Evolutionary conservation across 805 yeast genomes (phyloP).

Genomic region (Ogataea populi-albae): DNA sequence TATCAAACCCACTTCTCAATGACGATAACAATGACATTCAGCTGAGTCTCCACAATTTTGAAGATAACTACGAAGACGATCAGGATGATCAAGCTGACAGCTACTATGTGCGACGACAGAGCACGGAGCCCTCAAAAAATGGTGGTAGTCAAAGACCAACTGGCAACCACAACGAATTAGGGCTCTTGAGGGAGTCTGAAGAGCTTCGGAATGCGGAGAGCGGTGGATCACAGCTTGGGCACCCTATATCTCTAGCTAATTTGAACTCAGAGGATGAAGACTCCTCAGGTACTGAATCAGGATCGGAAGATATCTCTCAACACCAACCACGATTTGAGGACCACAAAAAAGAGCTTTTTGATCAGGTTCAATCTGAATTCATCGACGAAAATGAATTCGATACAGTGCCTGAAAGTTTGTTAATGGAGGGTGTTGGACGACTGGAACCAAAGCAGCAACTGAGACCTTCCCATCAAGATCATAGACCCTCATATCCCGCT

Average conservation of each 20-base stretch:
- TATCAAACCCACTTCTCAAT: conserved; percentile 30
- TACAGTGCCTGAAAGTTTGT: conserved; percentile 28
- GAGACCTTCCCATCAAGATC: not conserved
- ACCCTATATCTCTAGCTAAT: conserved; percentile 16
- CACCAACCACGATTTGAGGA: conserved; percentile 12
- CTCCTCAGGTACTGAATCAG: conserved; percentile 16
- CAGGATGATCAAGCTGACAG: no score
- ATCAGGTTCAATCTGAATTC: conserved; percentile 22
- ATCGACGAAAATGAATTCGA: conserved; percentile 28
- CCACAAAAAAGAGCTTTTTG: conserved; percentile 20
- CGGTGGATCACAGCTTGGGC: no score
- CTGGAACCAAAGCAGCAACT: not conserved
- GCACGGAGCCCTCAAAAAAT: no score
- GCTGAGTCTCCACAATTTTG: conserved; percentile 20
- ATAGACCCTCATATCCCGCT: no score
- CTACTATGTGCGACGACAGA: no score
- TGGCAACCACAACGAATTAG: no score
- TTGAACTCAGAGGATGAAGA: conserved; percentile 28
- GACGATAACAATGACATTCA: conserved; percentile 28
- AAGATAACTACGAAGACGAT: conserved; percentile 24
- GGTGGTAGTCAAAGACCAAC: no score
- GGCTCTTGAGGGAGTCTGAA: no score
- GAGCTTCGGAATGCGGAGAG: no score
- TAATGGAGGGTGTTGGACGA: conserved; percentile 18
- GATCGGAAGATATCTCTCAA: conserved; percentile 6